These are phyloP conservation scores for Bruguiera parviflora DNA, from an alignment of 345 rosid species.

Conservation along the genomic window DNA sequence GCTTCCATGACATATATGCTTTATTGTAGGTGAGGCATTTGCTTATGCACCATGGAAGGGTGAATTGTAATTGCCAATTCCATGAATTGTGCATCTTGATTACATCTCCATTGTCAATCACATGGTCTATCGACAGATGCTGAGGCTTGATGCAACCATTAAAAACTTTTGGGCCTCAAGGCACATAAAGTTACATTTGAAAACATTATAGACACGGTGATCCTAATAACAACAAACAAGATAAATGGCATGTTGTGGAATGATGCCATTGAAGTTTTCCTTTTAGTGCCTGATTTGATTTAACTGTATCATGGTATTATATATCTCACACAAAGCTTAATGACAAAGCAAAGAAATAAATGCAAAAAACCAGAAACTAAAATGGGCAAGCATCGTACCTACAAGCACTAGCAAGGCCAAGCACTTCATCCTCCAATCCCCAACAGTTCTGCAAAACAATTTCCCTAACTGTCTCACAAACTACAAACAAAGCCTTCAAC, in stretches of 20 bases:
- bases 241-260: too few species aligned
- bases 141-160: too few species aligned
- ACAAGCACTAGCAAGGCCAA: constrained; percentile 54
- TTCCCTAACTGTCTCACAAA: constrained; percentile 67
- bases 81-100: neutral
- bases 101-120: neutral
- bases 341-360: neutral
- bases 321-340: neutral
- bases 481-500: constrained; percentile 61
- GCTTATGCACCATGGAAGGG: neutral
- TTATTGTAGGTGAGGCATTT: neutral
- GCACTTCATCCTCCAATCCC: constrained; percentile 79
- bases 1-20: neutral
- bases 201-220: too few species aligned
- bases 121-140: too few species aligned
- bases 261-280: too few species aligned
- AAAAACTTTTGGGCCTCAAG: too few species aligned
- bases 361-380: neutral
- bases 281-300: too few species aligned
- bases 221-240: too few species aligned
- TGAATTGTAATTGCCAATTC: neutral
- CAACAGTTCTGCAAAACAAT: constrained; percentile 78
- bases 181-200: too few species aligned
- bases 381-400: constrained; percentile 46
- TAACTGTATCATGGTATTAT: neutral